Evolutionary conservation across 2,329 filamentous ascomycete genomes (phyloP), one percentile per base, ranked within the genome.

Genomic region (Eutypa lata): DNA sequence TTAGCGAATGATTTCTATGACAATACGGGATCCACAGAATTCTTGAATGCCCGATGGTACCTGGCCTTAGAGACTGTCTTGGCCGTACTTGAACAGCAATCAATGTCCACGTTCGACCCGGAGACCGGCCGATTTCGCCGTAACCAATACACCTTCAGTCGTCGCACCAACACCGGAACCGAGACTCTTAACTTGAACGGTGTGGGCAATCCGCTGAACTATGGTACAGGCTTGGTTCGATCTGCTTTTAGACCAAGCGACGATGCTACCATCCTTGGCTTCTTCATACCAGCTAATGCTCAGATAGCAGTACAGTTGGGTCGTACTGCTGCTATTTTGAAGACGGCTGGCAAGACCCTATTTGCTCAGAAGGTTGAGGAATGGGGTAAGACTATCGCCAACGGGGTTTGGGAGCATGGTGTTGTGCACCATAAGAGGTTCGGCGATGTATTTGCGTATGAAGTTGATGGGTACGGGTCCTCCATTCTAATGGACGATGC

Each of bases 241-340:
- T 96, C 90, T 40, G 93, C 94, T 0, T 99, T 99, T 74, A 83
- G 94, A 1, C 94, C 94, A 4, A 96, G 90, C 58, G 94, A 99
- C 64, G 94, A 99, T 69, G 91, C 94, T 2, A 95, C 91, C 0
- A 97, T 94, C 37, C 78, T 99, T 3, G 92, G 92, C 44, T 99
- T 91, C 76, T 90, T 96, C 68, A 96, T 99, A 60, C 94, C 94
- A 0, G 87, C 90, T 37, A 99, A 99, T 67, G 94, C 94, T 22
- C 93, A 96, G 87, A 96, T 99, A 80, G 87, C 91, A 2, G 89
- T 93, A 1, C 91, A 99, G 71, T 77, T 99, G 24, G 83, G 86
- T 57, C 86, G 89, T 42, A 86, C 89, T 0, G 85, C 90, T 0
- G 76, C 78, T 6, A 77, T 95, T 19, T 80, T 97, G n/a, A 73